Evolutionary conservation across 176 grass and related monocot species (phyloP), one percentile per base, ranked within the genome.

Genomic region (Eleusine coracana): DNA sequence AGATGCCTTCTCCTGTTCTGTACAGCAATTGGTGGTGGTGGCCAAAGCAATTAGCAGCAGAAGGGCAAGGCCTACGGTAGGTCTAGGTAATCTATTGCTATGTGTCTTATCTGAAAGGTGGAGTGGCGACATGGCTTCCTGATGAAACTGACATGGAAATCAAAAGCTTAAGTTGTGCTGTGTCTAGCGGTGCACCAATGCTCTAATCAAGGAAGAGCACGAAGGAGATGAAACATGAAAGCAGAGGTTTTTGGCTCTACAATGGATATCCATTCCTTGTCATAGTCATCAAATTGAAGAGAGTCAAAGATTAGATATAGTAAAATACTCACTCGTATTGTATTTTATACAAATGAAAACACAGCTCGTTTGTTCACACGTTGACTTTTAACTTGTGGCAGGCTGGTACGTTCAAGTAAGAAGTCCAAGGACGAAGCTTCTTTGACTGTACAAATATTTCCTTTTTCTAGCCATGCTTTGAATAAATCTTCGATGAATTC

Each of bases 1-100:
- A 41, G 75, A 88, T n/a, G 39, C 38, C 82, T 70, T 84, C 41
- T 88, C 86, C 86, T 75, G 34, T 69, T 52, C 71, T 16, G 59
- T 78, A 66, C 86, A 88, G 17, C 62, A 80, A 16, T n/a, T 73
- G 15, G 17, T 13, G 14, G 56, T 71, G 10, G 48, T 29, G 28
- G 12, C 41, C 3, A 87, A 51, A 41, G 45, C 27, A 50, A 83
- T 52, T 5, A 83, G 80, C 23, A 76, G 18, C 27, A 48, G 17
- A 49, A 70, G 51, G 8, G 55, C 17, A 49, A 77, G 21, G 71
- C 80, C 73, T 58, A 69, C 0, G 16, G 27, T 59, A 37, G 50
- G 23, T 34, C 68, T 76, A 23, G 38, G n/a, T 5, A 75, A 11
- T 20, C 71, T 27, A 18, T 44, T 71, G 36, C 21, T 86, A 0